Base-by-base conservation (phyloP, 2,329 filamentous ascomycete genomes). In the Seiridium cupressi region DNA sequence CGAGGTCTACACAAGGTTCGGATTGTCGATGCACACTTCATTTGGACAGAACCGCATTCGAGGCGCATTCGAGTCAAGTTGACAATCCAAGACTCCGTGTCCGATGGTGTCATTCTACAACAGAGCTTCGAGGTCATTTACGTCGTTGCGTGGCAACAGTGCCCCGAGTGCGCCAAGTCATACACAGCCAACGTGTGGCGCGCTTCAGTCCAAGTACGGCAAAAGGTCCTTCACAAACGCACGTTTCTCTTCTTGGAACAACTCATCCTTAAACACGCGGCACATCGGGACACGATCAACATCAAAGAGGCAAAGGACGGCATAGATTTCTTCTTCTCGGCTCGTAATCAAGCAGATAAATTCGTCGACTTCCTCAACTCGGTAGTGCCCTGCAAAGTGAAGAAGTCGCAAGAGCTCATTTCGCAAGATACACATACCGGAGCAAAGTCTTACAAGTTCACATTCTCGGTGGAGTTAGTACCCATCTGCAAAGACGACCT, bases 21-120 rank as follows among this genome's bases (percentile, higher is more conserved):
- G 63, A 95, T 99, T 70, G 93, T 97, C 70, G 95, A 99, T 73
- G 95, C 95, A 51, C 91, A 88, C 69, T 99, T 98, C 73, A 91
- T 98, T 72, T 99, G 95, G 95, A 99, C 95, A 1, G 95, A 99
- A 76, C 94, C 95, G 9, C 95, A 99, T 79, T 97, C 93, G 69
- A 84, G 92, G 71, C 84, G 95, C 73, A 84, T 98, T 65, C 96
- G 93, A 78, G 89, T 98, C 74, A 97, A 97, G 81, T 89, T 99
- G 75, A 98, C 95, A 1, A 89, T 98, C 53, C 95, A 98, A 72
- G 85, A 87, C 62, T 76, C 81, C 31, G 84, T 88, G 2, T 83
- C 83, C 56, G 85, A 87, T 59, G 86, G 85, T 34, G 82, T 88
- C 51, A 74, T 89, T 60, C 80, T 99, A 69, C 95, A 99, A 77